A percentile compares a stretch with the other conserved stretches of the same genome.
Conservation (phyloP, 1,284 basidiomycete species). For the Meira nashicola region DNA sequence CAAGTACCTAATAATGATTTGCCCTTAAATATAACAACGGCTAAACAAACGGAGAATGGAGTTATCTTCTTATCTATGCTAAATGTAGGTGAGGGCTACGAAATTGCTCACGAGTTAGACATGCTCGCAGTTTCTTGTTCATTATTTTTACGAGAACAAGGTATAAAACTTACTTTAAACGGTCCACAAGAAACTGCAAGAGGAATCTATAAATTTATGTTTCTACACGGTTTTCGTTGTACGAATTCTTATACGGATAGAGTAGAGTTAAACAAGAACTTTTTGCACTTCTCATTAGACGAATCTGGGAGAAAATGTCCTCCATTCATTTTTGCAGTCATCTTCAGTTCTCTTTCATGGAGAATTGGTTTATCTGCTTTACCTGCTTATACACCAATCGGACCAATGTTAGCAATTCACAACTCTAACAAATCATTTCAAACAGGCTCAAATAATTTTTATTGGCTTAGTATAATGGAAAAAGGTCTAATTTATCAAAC, state of each 20-base stretch:
- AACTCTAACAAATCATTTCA: too few species aligned
- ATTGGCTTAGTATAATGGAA: too few species aligned
- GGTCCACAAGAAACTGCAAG: not conserved
- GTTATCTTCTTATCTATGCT: conserved; percentile 28
- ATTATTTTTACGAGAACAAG: conserved; percentile 22
- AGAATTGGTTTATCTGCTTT: conserved; percentile 26
- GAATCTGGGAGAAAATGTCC: conserved; percentile 30
- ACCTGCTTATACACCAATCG: conserved; percentile 26
- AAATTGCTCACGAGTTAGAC: conserved; percentile 24
- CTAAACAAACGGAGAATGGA: conserved; percentile 11
- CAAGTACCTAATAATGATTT: too few species aligned
- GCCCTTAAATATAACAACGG: not conserved
- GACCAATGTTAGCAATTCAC: too few species aligned
- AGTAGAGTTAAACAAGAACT: conserved; percentile 29
- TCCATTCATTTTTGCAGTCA: conserved; percentile 24
- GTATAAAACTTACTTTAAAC: not conserved
- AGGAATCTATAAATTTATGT: conserved; percentile 27
- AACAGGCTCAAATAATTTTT: too few species aligned
- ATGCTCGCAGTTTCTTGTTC: conserved; percentile 27
- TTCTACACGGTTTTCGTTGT: conserved; percentile 21
- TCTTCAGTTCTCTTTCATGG: conserved; percentile 31
- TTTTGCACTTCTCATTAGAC: conserved; percentile 26
- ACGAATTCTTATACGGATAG: conserved; percentile 18
- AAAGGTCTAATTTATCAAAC: too few species aligned
- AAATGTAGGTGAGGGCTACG: conserved; percentile 21